Conservation (phyloP, 1,139 yeast species). For the Blastobotrys petasosporus region DNA sequence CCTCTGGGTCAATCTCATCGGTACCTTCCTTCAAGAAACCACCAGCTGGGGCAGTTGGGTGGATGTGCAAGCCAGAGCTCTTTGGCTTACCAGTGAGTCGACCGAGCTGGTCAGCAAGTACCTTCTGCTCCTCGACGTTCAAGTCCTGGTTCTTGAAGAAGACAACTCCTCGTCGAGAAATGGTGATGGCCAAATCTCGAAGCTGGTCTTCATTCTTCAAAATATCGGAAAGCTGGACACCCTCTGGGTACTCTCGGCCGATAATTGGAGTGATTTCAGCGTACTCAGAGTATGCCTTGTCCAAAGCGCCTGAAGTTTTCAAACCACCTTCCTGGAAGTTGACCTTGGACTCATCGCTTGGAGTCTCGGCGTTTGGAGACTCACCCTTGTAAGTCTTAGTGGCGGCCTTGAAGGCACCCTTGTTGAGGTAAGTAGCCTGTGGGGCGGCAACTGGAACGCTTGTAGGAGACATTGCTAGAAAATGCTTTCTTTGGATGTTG, state of each 20-base stretch:
- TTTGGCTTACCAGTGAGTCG: slow-evolving; percentile 62
- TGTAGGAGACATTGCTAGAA: slow-evolving; percentile 2
- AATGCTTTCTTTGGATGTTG: background rate
- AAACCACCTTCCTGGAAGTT: slow-evolving; percentile 17
- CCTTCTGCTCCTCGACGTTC: slow-evolving; percentile 46
- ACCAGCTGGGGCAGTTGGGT: slow-evolving; percentile 31
- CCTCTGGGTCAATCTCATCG: slow-evolving; percentile 24
- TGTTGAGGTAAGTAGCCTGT: slow-evolving; percentile 7
- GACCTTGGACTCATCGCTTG: slow-evolving; percentile 17
- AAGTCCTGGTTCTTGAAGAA: slow-evolving; percentile 63
- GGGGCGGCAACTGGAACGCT: slow-evolving; percentile 1
- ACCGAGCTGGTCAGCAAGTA: slow-evolving; percentile 53
- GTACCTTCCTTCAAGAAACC: slow-evolving; percentile 23
- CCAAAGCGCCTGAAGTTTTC: slow-evolving; percentile 20
- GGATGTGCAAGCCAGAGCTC: slow-evolving; percentile 53
- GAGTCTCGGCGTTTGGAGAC: slow-evolving; percentile 25
- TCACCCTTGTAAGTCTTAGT: slow-evolving; percentile 17
- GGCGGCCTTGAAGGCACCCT: slow-evolving; percentile 10
- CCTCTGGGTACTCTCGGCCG: slow-evolving; percentile 24
- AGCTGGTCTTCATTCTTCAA: slow-evolving; percentile 45
- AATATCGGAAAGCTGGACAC: slow-evolving; percentile 38
- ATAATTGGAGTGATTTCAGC: slow-evolving; percentile 30
- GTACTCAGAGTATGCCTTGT: slow-evolving; percentile 23
- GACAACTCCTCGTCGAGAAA: slow-evolving; percentile 62
- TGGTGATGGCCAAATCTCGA: slow-evolving; percentile 54